Percentiles rank a stretch among this genome's conserved stretches.
phyloP scores from a whole-genome alignment of 148 eudicot genomes.

The Vaccinium vitisidaea region DNA sequence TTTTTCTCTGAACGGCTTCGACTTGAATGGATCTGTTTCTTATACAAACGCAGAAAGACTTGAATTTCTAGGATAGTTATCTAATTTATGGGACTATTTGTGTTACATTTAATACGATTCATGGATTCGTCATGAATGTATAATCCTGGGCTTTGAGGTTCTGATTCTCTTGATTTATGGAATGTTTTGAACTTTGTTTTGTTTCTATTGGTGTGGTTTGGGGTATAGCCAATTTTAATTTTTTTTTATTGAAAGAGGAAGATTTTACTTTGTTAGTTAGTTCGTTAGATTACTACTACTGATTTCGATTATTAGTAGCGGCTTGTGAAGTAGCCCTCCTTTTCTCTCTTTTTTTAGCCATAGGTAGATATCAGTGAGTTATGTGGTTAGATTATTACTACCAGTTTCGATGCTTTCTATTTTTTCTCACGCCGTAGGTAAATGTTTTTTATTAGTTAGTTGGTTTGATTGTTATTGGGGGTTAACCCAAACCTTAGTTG shows the following conservation, averaged over 20 bases:
- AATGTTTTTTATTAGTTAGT: too few relatives aligned
- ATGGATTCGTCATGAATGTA: background rate
- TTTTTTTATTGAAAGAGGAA: background rate
- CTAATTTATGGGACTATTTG: background rate
- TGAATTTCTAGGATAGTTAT: background rate
- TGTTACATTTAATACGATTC: background rate
- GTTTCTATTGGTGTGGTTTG: background rate
- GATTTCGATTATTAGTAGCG: background rate
- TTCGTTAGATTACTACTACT: background rate
- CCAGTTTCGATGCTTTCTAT: background rate
- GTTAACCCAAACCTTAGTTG: too few relatives aligned
- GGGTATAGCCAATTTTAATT: too few relatives aligned
- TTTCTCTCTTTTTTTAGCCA: too few relatives aligned
- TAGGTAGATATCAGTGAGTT: too few relatives aligned
- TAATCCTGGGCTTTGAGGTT: background rate
- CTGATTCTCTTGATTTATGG: background rate
- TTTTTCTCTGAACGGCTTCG: background rate
- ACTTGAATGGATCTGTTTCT: background rate
- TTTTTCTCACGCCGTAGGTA: too few relatives aligned
- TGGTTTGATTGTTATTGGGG: too few relatives aligned
- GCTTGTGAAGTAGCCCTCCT: too few relatives aligned
- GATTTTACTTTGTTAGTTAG: background rate
- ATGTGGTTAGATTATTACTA: background rate
- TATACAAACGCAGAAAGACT: background rate
- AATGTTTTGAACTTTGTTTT: background rate